Base-by-base conservation (phyloP, 805 yeast genomes). In the Candida wancherniae region DNA sequence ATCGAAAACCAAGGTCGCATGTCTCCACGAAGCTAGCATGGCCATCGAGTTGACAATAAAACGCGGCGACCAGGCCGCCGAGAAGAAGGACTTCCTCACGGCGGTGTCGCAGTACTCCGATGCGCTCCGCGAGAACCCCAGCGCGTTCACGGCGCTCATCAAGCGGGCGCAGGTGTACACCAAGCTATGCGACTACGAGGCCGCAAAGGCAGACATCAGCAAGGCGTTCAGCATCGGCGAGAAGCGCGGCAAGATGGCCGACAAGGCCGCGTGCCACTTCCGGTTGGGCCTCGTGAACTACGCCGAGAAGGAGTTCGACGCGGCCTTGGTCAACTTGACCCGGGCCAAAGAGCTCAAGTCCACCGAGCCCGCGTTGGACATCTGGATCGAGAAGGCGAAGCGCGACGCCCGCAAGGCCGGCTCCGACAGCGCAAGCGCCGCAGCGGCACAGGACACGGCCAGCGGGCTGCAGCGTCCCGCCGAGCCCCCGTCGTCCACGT, bases 111-210 rank as follows among this genome's bases (percentile, higher is more conserved):
- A 51, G 6, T 64, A 65, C 28, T 55, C 67, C 4, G 37, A 46
- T 0, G 69, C 75, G 0, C 43, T 77, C 12, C 47, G 47, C 9
- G 66, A 67, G 26, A 54, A 65, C 27, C 67, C 75, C 1, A 51
- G 51, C 3, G 70, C 79, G 11, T 63, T 71, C 28, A 57, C 52
- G 24, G 73, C 81, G 0, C 57, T 63, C 12, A 35, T 72, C 3
- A 66, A 76, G 39, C 53, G 77, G 36, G 61, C 81, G 9, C 70
- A 67, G 11, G 65, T 71, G 4, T 57, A 70, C 40, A 70, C 70
- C 38, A 69, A 74, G 42, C 44, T 66, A 26, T 56, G 63, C 34
- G 61, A 70, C 33, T 67, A 63, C 53, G 75, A 71, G 25, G 53
- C 51, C 14, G 76, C 84, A 3, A 54, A 69, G 28, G 54, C 57